Evolutionary conservation across 164 flowering plant species (phyloP).

Genomic region (Tetrastigma voinierianum): DNA sequence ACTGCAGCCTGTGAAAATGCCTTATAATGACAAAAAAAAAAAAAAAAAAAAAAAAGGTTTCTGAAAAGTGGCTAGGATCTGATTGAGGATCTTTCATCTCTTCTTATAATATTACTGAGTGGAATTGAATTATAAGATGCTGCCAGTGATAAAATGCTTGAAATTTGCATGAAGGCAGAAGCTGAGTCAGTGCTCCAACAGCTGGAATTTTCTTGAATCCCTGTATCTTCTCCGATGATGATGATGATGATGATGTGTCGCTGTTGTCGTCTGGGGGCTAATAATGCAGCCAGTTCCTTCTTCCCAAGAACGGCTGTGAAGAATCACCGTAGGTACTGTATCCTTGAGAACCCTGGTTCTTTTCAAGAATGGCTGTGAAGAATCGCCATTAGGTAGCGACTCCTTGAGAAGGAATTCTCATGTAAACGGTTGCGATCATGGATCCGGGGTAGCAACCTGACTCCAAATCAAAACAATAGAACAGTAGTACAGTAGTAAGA

Average conservation of each 20-base stretch:
- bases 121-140: too few relatives aligned
- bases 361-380: conserved; percentile 22
- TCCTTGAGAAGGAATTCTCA: conserved; percentile 48
- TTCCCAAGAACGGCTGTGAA: too few relatives aligned
- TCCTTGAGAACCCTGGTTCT: too few relatives aligned
- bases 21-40: conserved; percentile 52
- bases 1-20: conserved; percentile 68
- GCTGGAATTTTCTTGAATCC: conserved; percentile 52
- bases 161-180: conserved; percentile 46
- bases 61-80: too few relatives aligned
- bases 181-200: conserved; percentile 30
- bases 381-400: too few relatives aligned
- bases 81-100: too few relatives aligned
- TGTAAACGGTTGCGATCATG: conserved; percentile 32
- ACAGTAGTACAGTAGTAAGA: background rate
- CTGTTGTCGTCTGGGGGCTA: conserved; percentile 3
- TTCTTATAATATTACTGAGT: too few relatives aligned
- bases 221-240: conserved; percentile 23
- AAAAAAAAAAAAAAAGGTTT: background rate
- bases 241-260: too few relatives aligned
- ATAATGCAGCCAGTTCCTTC: background rate
- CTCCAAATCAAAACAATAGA: background rate
- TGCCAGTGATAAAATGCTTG: background rate
- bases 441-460: conserved; percentile 31
- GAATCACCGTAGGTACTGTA: too few relatives aligned